Conservation (phyloP, 169 alveolate species). For the Perkinsus marinus region DNA sequence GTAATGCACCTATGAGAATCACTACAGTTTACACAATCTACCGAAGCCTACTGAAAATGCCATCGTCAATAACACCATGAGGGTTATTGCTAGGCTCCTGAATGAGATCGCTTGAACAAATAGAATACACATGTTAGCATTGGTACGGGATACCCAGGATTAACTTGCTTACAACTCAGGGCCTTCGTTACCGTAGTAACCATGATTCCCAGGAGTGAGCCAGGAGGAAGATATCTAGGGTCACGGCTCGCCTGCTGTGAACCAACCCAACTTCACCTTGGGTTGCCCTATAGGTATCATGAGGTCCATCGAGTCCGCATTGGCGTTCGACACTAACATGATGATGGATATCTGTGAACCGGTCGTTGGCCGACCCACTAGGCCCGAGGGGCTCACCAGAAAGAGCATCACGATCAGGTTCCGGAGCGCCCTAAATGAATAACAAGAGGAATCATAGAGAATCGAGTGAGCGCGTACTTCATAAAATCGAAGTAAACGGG, state of each 20-base stretch:
- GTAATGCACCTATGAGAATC: not conserved
- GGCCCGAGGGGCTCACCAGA: not conserved
- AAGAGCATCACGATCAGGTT: not conserved
- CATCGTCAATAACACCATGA: not conserved
- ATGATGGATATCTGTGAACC: not conserved
- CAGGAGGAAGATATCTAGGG: not conserved
- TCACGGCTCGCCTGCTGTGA: not conserved
- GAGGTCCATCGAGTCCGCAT: not conserved
- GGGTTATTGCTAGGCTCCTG: not conserved
- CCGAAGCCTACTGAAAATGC: not conserved
- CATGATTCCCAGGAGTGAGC: not conserved
- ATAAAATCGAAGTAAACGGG: not conserved
- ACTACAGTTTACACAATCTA: not conserved
- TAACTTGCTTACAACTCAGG: not conserved
- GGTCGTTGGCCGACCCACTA: not conserved
- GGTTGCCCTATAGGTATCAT: not conserved
- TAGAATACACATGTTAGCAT: not conserved
- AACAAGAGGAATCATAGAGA: not conserved
- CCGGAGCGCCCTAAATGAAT: not conserved
- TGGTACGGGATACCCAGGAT: too few species aligned
- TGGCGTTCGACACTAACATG: not conserved
- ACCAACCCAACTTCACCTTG: not conserved
- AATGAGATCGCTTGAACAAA: not conserved
- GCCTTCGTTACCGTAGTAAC: not conserved
- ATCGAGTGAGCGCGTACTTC: not conserved